Evolutionary conservation across 306 rosid genomes (phyloP), one percentile per base, ranked within the genome.

Genomic region (Rosa rugosa): DNA sequence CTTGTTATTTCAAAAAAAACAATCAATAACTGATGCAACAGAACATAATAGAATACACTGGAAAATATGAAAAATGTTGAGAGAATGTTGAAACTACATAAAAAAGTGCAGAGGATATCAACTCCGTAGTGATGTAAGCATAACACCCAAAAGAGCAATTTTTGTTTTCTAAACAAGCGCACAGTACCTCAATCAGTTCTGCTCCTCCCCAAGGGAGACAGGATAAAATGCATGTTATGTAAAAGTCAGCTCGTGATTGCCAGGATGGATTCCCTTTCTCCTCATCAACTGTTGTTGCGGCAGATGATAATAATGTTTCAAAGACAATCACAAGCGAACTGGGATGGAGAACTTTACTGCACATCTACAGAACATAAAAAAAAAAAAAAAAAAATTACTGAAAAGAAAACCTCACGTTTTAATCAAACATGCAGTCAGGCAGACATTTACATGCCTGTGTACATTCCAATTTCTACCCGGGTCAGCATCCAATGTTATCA

Each of bases 191-290:
- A 72, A 31, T 23, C 80, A 95, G 94, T 84, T 95, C 99, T 40
- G 98, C 98, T 84, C 96, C 99, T 53, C 99, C 99, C 98, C 99
- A 95, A 5, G 99, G 98, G 66, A 95, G 97, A 88, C 93, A 95
- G 40, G 99, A 91, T 65, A 95, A 85, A 80, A 95, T 87, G 84
- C 99, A 95, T 77, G 87, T 82, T 31, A 95, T 90, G 84, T 93
- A 95, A 82, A 95, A 95, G 86, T 95, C 99, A 56, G 98, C 99
- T 69, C 90, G 89, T 18, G 99, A 91, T 85, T 95, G 99, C 98
- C 99, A 95, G 74, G 97, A 84, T 49, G 99, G 98, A 79, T 93
- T 95, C 59, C 99, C 99, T 85, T 95, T 95, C 80, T 93, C 99
- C 72, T 95, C 99, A 59, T 95, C 99, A 44, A 93, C 92, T 45